A percentile compares a stretch with the other conserved stretches of the same genome.
These are phyloP conservation scores for Arabidopsis suecica DNA, from an alignment of 345 rosid species.

Conservation along the genomic window DNA sequence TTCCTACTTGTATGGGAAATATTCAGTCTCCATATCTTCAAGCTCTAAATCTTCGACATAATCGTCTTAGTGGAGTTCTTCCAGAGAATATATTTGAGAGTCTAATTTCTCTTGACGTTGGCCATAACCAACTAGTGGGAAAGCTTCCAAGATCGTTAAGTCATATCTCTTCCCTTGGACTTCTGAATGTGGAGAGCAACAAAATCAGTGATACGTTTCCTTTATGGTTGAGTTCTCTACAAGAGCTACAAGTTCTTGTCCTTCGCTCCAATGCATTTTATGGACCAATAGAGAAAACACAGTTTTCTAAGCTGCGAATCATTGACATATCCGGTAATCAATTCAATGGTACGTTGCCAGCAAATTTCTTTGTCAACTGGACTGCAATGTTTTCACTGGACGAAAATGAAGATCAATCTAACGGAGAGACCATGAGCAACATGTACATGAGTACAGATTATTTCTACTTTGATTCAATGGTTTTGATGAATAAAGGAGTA, in stretches of 20 bases:
- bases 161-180: background rate
- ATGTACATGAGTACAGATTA: background rate
- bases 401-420: background rate
- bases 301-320: conserved; percentile 31
- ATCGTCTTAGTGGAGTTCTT: background rate
- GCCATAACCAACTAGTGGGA: conserved; percentile 42
- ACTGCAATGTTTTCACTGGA: background rate
- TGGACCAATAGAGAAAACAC: background rate
- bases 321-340: conserved; percentile 14
- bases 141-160: conserved; percentile 28
- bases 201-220: conserved; percentile 48
- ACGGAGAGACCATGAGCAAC: background rate
- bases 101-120: conserved; percentile 28
- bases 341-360: conserved; percentile 7
- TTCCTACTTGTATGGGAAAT: conserved; percentile 5
- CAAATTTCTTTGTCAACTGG: conserved; percentile 14
- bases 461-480: background rate
- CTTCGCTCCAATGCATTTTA: conserved; percentile 50
- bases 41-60: background rate
- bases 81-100: conserved; percentile 24
- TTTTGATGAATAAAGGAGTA: conserved; percentile 1
- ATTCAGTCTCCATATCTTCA: background rate
- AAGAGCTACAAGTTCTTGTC: conserved; percentile 50
- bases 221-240: conserved; percentile 38
- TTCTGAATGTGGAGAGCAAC: conserved; percentile 34